Evolutionary conservation across 257 asterid species (phyloP), one percentile per base, ranked within the genome.

Genomic region (Solanum sejunctum): DNA sequence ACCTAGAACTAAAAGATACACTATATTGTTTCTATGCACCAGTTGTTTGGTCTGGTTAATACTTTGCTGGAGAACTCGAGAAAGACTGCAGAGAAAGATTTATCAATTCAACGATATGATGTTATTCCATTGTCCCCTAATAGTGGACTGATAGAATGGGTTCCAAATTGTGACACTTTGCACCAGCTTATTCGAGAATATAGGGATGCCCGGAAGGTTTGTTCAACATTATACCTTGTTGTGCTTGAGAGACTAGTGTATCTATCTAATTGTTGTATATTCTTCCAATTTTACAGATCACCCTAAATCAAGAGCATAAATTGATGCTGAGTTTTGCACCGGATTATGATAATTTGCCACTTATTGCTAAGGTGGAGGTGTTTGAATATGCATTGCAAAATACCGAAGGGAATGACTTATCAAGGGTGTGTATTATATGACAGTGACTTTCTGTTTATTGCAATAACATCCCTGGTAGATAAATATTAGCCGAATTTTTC

Each of bases 91-190:
- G 99, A 95, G 88, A 97, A 95, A 88, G 98, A 95, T 92, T 97
- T 97, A 84, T 91, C 98, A 61, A 97, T 97, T 84, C 94, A 95
- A 89, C 91, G 99, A 91, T 97, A 97, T 90, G 90, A 92, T 10
- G 99, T 97, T 84, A 95, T 97, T 86, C 99, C 99, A 67, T 92
- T 97, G 82, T 95, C 99, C 85, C 98, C 99, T 20, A 97, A 95
- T 89, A 97, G 98, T 85, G 99, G 99, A 85, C 91, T 97, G 86
- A 97, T 97, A 84, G 99, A 88, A 85, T 97, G 99, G 99, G 99
- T 95, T 84, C 99, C 99, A 36, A 91, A 97, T 92, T 97, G 99
- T 78, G 99, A 97, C 90, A 97, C 99, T 32, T 86, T 97, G 89
- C 98, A 95, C 90, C 95, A 94, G 18, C 99, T 97, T 85, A 97